phyloP scores from a whole-genome alignment of 495 filamentous ascomycete genomes.

The Pseudotulostoma volvatum region DNA sequence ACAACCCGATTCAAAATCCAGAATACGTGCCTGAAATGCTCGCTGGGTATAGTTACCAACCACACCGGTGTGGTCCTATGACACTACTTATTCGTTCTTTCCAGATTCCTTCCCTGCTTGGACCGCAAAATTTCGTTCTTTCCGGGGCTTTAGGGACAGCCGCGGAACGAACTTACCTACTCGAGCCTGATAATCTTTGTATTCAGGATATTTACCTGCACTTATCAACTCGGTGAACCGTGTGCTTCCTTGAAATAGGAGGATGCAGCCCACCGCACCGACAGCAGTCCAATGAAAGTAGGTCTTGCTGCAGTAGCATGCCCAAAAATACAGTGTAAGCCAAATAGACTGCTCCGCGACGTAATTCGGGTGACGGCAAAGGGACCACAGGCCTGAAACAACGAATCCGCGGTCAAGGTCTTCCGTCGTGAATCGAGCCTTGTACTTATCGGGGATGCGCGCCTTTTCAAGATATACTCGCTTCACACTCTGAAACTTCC shows the following conservation, averaged over 20 bases:
- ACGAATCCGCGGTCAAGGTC: constrained; percentile 89
- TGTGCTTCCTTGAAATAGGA: constrained; percentile 79
- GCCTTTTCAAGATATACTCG: constrained; percentile 51
- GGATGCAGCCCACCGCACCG: constrained; percentile 52
- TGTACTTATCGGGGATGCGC: constrained; percentile 40
- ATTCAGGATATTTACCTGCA: constrained; percentile 72
- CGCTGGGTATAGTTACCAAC: too few species aligned
- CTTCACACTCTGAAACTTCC: constrained; percentile 79
- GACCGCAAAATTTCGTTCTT: too few species aligned
- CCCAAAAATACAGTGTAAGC: constrained; percentile 76
- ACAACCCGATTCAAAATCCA: too few species aligned
- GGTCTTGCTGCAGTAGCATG: constrained; percentile 49
- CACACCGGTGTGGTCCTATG: too few species aligned
- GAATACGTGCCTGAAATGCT: too few species aligned
- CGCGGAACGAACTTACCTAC: constrained; percentile 74
- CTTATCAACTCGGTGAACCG: constrained; percentile 74
- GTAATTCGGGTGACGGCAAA: constrained; percentile 87
- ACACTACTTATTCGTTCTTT: too few species aligned
- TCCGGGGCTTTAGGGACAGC: constrained; percentile 24
- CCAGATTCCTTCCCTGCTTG: too few species aligned
- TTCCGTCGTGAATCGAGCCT: constrained; percentile 34
- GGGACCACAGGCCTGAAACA: constrained; percentile 70
- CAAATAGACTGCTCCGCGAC: constrained; percentile 84
- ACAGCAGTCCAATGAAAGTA: constrained; percentile 62
- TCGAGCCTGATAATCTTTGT: constrained; percentile 62